Conservation (phyloP, 495 filamentous ascomycete genomes). For the Lophium mytilinum region DNA sequence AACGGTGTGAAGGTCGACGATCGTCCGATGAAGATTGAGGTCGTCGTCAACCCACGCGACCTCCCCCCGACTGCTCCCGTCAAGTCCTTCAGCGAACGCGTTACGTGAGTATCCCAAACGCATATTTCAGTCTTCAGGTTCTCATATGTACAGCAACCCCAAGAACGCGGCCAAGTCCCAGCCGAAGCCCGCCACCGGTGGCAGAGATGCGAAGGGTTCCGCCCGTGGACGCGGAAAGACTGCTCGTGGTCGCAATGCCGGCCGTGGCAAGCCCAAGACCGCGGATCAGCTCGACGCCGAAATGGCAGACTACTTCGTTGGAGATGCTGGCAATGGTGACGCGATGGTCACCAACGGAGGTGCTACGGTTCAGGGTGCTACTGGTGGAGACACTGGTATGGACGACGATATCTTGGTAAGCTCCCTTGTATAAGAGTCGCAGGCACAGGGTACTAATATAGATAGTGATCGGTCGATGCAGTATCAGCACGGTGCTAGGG, state of each 20-base stretch:
- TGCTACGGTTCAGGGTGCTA: slow-evolving; percentile 7
- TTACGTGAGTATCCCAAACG: slow-evolving; percentile 50
- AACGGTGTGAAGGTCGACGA: slow-evolving; percentile 86
- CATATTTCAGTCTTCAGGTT: slow-evolving; percentile 11
- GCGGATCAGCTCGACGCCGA: slow-evolving; percentile 87
- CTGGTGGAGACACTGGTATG: slow-evolving; percentile 27
- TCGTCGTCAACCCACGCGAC: slow-evolving; percentile 70
- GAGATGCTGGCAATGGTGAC: slow-evolving; percentile 36
- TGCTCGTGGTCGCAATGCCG: slow-evolving; percentile 27
- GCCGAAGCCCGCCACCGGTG: slow-evolving; percentile 67
- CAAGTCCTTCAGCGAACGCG: slow-evolving; percentile 78
- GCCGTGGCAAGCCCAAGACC: slow-evolving; percentile 76
- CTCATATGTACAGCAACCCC: slow-evolving; percentile 8
- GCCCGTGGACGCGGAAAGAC: slow-evolving; percentile 36
- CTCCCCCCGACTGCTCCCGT: slow-evolving; percentile 55
- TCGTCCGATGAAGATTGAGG: slow-evolving; percentile 89
- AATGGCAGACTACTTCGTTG: slow-evolving; percentile 83
- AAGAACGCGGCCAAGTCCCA: slow-evolving; percentile 55
- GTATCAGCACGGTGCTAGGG: too few species aligned
- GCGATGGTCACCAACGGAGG: slow-evolving; percentile 34
- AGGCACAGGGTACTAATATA: not conserved
- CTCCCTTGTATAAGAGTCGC: not conserved
- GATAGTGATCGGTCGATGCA: not conserved
- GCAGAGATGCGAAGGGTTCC: slow-evolving; percentile 35
- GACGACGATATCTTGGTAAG: slow-evolving; percentile 27